These are phyloP conservation scores for Aspergillus ellipticus DNA, from an alignment of 495 filamentous ascomycete species.

Conservation along the genomic window DNA sequence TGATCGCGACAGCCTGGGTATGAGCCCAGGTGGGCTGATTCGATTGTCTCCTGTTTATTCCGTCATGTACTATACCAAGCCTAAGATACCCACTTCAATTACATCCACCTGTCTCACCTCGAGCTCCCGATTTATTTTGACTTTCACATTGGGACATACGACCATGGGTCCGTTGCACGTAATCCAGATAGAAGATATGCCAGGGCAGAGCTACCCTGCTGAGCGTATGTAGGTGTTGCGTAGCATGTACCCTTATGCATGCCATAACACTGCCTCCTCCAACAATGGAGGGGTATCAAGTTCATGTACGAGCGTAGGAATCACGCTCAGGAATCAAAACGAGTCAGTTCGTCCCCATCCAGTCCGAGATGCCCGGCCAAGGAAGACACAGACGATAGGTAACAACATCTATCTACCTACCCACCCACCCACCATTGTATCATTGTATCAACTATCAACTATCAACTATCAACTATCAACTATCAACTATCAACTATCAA, in stretches of 20 bases:
- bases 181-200: background rate
- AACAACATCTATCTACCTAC: background rate
- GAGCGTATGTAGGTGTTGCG: background rate
- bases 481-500: too few relatives aligned
- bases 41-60: background rate
- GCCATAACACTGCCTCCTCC: background rate
- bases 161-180: background rate
- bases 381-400: background rate
- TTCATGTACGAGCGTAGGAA: background rate
- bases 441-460: too few relatives aligned
- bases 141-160: background rate
- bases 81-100: conserved; percentile 6
- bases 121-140: background rate
- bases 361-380: background rate
- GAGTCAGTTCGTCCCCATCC: background rate
- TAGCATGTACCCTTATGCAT: background rate
- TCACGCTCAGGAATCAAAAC: background rate
- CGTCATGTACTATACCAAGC: conserved; percentile 15
- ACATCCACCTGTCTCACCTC: background rate
- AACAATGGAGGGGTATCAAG: background rate
- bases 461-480: too few relatives aligned
- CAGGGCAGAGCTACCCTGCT: background rate
- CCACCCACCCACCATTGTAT: background rate
- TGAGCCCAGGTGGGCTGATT: background rate
- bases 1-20: background rate